phyloP scores from a whole-genome alignment of 2,329 filamentous ascomycete species.

The Epichloe sp. region DNA sequence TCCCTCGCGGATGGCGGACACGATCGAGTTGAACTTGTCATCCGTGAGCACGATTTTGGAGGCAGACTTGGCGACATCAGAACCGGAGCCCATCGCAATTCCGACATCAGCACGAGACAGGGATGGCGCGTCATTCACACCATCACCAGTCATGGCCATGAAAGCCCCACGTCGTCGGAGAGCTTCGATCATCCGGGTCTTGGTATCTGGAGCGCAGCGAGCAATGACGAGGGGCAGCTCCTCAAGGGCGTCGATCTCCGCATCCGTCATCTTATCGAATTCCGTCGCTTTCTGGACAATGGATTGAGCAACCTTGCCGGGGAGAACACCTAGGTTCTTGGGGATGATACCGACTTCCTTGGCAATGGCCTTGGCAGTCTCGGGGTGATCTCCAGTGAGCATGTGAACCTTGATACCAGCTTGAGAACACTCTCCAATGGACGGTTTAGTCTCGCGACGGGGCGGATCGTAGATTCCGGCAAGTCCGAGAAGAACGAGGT shows the following conservation, averaged over 20 bases:
- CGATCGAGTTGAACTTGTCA: conserved; percentile 80
- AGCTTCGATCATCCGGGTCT: conserved; percentile 83
- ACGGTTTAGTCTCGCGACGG: conserved; percentile 62
- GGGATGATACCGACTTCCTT: conserved; percentile 67
- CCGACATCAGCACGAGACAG: conserved; percentile 72
- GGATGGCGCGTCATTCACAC: conserved; percentile 76
- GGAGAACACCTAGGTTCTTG: conserved; percentile 43
- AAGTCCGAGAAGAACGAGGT: conserved; percentile 65
- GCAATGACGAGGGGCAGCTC: conserved; percentile 72
- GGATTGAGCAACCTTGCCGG: conserved; percentile 48
- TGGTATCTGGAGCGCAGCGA: conserved; percentile 72
- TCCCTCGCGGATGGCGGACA: conserved; percentile 71
- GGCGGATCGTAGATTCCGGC: conserved; percentile 80
- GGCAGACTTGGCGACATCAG: conserved; percentile 74
- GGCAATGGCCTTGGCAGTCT: conserved; percentile 67
- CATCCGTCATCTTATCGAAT: conserved; percentile 65
- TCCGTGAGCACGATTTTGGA: conserved; percentile 73
- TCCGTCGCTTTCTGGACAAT: conserved; percentile 65
- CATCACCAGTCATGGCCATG: conserved; percentile 81
- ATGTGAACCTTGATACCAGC: conserved; percentile 73
- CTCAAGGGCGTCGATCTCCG: conserved; percentile 61
- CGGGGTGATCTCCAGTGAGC: conserved; percentile 69
- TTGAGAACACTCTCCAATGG: conserved; percentile 55
- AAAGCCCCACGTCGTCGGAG: conserved; percentile 64
- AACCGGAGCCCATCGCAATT: conserved; percentile 83